Percentiles rank a stretch among this genome's conserved stretches.
phyloP scores from a whole-genome alignment of 2,329 filamentous ascomycete genomes.

The Gnomoniopsis smithogilvyi region DNA sequence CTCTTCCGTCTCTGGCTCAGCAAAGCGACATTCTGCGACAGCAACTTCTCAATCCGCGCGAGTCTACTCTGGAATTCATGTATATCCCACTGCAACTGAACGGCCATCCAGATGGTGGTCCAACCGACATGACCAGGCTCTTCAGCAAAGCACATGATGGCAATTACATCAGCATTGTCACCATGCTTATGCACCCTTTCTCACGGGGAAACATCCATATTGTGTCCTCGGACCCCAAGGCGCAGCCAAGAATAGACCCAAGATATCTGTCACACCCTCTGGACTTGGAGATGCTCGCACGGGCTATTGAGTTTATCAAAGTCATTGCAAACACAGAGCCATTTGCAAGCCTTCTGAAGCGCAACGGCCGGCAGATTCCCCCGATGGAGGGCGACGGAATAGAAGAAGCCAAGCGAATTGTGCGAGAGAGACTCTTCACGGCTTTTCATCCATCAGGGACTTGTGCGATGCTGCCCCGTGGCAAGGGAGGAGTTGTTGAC shows the following conservation, averaged over 20 bases:
- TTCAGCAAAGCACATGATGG: slow-evolving; percentile 26
- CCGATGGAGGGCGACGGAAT: not conserved
- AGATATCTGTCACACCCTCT: slow-evolving; percentile 48
- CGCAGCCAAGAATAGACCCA: slow-evolving; percentile 47
- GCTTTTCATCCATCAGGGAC: not conserved
- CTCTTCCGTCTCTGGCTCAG: not conserved
- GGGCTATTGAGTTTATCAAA: slow-evolving; percentile 35
- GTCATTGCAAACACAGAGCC: slow-evolving; percentile 36
- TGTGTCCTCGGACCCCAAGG: slow-evolving; percentile 34
- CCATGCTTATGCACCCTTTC: slow-evolving; percentile 55
- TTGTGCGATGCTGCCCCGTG: not conserved
- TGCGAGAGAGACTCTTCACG: not conserved
- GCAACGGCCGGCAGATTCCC: slow-evolving; percentile 9
- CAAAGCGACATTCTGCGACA: not conserved
- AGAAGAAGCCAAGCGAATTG: not conserved
- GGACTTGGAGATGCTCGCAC: slow-evolving; percentile 40
- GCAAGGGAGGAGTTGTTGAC: not conserved
- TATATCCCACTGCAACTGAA: not conserved
- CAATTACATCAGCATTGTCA: slow-evolving; percentile 49
- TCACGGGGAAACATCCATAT: slow-evolving; percentile 56
- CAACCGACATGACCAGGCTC: slow-evolving; percentile 22
- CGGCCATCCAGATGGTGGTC: not conserved
- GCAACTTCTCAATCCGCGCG: not conserved
- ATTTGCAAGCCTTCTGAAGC: slow-evolving; percentile 34
- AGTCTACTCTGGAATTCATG: not conserved